phyloP scores from a whole-genome alignment of 192 early-diverging fungal species.

The Phycomyces nitens region DNA sequence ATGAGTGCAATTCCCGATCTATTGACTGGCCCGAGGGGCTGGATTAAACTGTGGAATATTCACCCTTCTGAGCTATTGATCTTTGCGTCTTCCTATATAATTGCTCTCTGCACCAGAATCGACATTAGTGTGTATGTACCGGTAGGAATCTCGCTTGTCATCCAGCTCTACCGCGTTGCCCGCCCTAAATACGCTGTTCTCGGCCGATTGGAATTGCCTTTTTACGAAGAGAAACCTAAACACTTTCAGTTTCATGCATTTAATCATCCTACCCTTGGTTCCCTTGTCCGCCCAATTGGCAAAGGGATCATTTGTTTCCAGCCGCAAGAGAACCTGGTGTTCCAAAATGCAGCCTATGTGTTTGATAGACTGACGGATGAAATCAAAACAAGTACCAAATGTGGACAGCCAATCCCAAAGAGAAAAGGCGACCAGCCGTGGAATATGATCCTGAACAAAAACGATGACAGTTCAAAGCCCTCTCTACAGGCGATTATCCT shows the following conservation, averaged over 20 bases:
- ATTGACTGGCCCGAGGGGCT: constrained; percentile 56
- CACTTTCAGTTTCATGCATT: constrained; percentile 32
- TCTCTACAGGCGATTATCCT: constrained; percentile 70
- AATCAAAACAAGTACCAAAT: constrained; percentile 23
- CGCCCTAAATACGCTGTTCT: constrained; percentile 60
- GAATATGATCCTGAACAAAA: constrained; percentile 40
- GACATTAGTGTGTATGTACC: constrained; percentile 77
- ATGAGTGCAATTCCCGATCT: constrained; percentile 83
- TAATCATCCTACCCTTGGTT: constrained; percentile 9
- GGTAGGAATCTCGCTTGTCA: constrained; percentile 63
- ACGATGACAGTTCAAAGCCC: constrained; percentile 36
- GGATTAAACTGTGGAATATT: constrained; percentile 64
- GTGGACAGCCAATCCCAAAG: constrained; percentile 13
- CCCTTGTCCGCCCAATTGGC: constrained; percentile 18
- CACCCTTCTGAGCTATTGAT: constrained; percentile 55
- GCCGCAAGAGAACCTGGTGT: constrained; percentile 61
- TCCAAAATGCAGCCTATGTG: constrained; percentile 65
- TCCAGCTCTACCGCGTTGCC: constrained; percentile 80
- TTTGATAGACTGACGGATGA: constrained; percentile 47
- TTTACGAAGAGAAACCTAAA: constrained; percentile 17
- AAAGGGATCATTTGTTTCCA: constrained; percentile 72
- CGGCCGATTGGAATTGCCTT: constrained; percentile 30
- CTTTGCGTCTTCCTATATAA: constrained; percentile 47
- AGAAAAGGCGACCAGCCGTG: constrained; percentile 14
- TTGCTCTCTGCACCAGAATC: constrained; percentile 59